Evolutionary conservation across 106 monocot species (phyloP).

Genomic region (Alisma plantagoaquatica): DNA sequence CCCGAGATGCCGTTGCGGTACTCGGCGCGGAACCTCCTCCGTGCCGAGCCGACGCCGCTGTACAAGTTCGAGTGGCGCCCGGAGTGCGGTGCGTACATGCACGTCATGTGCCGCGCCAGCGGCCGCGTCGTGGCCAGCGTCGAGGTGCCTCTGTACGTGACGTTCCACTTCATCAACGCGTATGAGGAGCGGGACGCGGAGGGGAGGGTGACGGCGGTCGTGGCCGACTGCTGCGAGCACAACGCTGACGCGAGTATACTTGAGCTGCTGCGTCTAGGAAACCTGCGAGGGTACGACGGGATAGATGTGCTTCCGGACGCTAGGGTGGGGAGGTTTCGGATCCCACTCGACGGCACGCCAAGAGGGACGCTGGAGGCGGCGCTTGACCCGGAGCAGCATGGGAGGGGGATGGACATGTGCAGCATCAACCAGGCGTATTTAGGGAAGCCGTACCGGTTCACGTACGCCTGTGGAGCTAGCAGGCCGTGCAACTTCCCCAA

Average conservation of each 20-base stretch:
- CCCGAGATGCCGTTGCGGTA: conserved; percentile 97
- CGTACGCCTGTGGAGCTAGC: conserved; percentile 77
- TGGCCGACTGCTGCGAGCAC: conserved; percentile 97
- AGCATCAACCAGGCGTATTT: conserved; percentile 67
- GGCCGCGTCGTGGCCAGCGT: conserved; percentile 81
- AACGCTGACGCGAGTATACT: conserved; percentile 66
- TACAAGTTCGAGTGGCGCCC: conserved; percentile 95
- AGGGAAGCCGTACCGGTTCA: conserved; percentile 74
- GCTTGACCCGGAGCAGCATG: conserved; percentile 75
- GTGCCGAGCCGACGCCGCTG: conserved; percentile 86
- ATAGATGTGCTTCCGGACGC: conserved; percentile 75
- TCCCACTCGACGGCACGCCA: conserved; percentile 71
- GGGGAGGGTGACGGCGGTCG: conserved; percentile 52
- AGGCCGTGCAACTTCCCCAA: conserved; percentile 97
- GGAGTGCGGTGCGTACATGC: conserved; percentile 71
- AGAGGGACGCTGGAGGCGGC: conserved; percentile 56
- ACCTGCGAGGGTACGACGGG: conserved; percentile 41
- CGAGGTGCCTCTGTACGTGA: conserved; percentile 81
- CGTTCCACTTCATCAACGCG: conserved; percentile 98
- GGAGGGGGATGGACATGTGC: conserved; percentile 88
- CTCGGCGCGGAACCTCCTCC: conserved; percentile 55
- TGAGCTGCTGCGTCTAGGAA: conserved; percentile 64
- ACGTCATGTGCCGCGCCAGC: conserved; percentile 74
- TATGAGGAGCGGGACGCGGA: conserved; percentile 77
- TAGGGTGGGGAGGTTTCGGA: conserved; percentile 88